Evolutionary conservation across 176 grass and related monocot species (phyloP).

Genomic region (Elymus sibiricus): DNA sequence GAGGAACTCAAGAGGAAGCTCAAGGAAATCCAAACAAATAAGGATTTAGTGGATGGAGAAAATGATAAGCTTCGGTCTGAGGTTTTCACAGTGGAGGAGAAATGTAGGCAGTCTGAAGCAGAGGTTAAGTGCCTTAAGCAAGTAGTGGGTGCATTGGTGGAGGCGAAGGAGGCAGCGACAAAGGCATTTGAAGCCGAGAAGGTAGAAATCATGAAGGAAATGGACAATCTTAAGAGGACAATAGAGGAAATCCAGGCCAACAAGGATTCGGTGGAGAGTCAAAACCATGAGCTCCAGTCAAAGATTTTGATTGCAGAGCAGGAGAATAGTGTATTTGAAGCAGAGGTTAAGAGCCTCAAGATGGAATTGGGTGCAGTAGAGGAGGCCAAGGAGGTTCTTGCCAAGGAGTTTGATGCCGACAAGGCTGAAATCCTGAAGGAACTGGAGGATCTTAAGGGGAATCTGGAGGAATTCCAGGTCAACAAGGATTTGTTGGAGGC

Average conservation of each 20-base stretch:
- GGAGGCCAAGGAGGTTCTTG: conserved; percentile 18
- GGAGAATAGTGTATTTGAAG: background rate
- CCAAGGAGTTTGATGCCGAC: background rate
- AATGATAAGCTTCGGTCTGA: conserved; percentile 4
- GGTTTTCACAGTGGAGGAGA: background rate
- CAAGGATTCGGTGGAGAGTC: background rate
- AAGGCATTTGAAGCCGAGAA: background rate
- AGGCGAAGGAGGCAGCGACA: conserved; percentile 13
- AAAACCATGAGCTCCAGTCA: background rate
- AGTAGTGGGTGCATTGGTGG: conserved; percentile 12
- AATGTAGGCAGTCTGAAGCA: conserved; percentile 1
- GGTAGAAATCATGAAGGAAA: background rate
- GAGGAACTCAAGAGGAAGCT: background rate
- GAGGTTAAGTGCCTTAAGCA: background rate
- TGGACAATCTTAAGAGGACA: background rate
- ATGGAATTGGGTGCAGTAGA: background rate
- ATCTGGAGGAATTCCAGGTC: background rate
- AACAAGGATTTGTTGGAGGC: background rate
- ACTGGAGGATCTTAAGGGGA: background rate
- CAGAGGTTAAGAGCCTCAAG: conserved; percentile 10
- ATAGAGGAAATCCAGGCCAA: background rate
- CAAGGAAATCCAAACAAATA: background rate
- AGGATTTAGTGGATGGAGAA: background rate
- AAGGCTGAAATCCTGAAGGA: conserved; percentile 1
- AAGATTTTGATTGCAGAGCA: background rate